Evolutionary conservation across 139 green algal species (phyloP), one percentile per base, ranked within the genome.

Genomic region (Coelastrella sp.): DNA sequence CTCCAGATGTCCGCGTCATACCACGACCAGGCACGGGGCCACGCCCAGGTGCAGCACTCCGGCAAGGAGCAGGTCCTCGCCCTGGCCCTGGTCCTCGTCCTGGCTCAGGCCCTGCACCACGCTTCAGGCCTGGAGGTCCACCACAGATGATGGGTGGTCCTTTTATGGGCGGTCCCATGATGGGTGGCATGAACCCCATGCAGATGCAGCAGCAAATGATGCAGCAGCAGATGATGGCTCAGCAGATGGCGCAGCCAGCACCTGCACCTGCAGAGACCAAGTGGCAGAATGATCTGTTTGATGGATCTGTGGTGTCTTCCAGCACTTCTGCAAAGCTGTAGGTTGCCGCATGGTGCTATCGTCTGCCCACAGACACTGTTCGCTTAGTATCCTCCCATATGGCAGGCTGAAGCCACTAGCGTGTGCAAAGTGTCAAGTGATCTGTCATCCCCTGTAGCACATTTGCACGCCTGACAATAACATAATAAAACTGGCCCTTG

Each of bases 201-300:
- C 53, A 64, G 53, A 80, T 63, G 72, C 72, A 63, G 27, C 66
- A 74, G 66, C 66, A 74, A 40, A 32, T 82, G 48, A 48, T 37
- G 48, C 48, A 79, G 48, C 74, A 68, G 48, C 48, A 79, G 48
- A 69, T 82, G 66, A 74, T 74, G 66, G 19, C 21, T 9, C 66
- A 74, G 74, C 74, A 32, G 17, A 82, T 82, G 51, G 48, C 69
- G 50, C 50, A 60, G 43, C 41, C 41, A 2, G 69, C 41, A 60
- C 8, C 34, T 25, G 15, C 73, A 3, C 71, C 69, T 17, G 74
- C 85, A 50, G 68, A 84, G 21, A 83, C 71, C 34, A 81, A 88
- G 85, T 92, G 88, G 88, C 45, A 67, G 23, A 88, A 91, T 59
- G 86, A 91, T 45, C 30, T 80, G 32, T 90, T 79, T 66, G 41